These are phyloP conservation scores for Yamadazyma sp. DNA, from an alignment of 805 yeast genomes.

Conservation along the genomic window DNA sequence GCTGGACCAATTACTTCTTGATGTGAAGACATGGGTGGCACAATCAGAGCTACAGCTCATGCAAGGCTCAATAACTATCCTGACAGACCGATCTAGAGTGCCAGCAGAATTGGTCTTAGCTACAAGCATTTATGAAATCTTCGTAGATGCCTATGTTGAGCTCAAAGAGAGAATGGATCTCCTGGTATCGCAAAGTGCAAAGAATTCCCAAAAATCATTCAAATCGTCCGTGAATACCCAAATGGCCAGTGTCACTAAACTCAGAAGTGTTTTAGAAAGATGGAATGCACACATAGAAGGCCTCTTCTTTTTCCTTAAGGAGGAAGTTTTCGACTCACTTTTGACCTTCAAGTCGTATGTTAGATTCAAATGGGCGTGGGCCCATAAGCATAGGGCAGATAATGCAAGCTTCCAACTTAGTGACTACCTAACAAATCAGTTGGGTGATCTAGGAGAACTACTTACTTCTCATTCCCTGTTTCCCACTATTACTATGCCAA, in stretches of 20 bases:
- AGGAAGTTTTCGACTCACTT: not conserved
- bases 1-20: conserved; percentile 34
- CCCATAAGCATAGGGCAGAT: conserved; percentile 26
- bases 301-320: conserved; percentile 1
- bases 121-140: conserved; percentile 45
- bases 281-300: conserved; percentile 41
- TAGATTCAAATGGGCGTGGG: conserved; percentile 35
- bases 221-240: conserved; percentile 32
- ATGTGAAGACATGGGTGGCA: conserved; percentile 35
- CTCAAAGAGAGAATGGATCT: conserved; percentile 27
- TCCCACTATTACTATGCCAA: conserved; percentile 48
- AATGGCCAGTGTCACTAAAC: conserved; percentile 35
- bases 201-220: conserved; percentile 20
- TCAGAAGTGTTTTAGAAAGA: conserved; percentile 43
- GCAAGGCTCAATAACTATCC: conserved; percentile 7
- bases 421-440: conserved; percentile 23
- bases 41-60: conserved; percentile 28
- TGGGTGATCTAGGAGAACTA: conserved; percentile 19
- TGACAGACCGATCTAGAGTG: not conserved
- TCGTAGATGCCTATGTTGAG: conserved; percentile 43
- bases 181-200: conserved; percentile 18
- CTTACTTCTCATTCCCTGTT: conserved; percentile 6
- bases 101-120: conserved; percentile 22
- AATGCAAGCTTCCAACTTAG: conserved; percentile 32
- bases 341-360: conserved; percentile 2